phyloP scores from a whole-genome alignment of 2,329 filamentous ascomycete species.

The Trichophyton mentagrophytes region DNA sequence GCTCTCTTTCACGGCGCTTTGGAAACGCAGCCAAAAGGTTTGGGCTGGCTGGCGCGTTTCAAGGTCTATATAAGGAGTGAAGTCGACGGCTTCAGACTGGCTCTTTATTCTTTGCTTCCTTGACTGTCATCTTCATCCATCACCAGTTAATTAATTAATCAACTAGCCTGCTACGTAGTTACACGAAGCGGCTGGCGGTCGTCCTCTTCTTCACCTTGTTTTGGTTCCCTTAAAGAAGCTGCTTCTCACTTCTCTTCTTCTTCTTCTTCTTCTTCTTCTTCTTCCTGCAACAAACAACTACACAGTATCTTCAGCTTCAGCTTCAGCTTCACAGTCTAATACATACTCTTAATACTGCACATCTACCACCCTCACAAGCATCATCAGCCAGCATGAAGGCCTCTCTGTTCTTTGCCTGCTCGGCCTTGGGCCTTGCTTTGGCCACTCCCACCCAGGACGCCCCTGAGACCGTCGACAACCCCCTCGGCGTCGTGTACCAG shows the following conservation, averaged over 20 bases:
- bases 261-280: background rate
- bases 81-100: background rate
- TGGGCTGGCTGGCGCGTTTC: background rate
- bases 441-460: slow-evolving; percentile 34
- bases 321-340: background rate
- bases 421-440: slow-evolving; percentile 15
- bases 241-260: background rate
- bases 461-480: slow-evolving; percentile 43
- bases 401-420: slow-evolving; percentile 1
- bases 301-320: background rate
- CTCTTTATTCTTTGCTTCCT: background rate
- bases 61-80: background rate
- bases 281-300: background rate
- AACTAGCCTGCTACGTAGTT: background rate
- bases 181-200: background rate
- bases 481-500: slow-evolving; percentile 40
- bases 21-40: background rate
- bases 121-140: background rate
- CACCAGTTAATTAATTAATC: too few relatives aligned
- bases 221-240: background rate
- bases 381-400: background rate
- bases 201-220: background rate
- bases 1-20: background rate
- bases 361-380: background rate
- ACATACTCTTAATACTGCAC: background rate